Percentiles rank a stretch among this genome's conserved stretches.
Evolutionary conservation across 805 yeast species (phyloP).

Genomic region (Metschnikowia koreensis): DNA sequence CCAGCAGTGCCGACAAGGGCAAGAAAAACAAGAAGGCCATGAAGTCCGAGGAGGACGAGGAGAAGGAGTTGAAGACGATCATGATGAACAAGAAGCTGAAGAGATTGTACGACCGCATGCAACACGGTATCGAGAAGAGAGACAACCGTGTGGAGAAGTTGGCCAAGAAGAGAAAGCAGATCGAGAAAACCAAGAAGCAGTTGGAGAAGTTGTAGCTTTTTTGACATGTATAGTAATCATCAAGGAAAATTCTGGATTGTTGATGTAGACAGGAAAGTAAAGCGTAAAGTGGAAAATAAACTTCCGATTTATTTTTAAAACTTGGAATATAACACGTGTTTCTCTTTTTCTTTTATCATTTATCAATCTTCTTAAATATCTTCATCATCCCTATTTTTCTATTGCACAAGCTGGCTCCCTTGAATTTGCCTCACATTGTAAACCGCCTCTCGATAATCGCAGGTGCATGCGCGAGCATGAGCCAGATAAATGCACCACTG

Average conservation of each 20-base stretch:
- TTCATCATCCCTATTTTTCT: too few relatives aligned
- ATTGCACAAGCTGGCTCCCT: too few relatives aligned
- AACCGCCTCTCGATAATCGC: not conserved
- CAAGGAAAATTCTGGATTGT: not conserved
- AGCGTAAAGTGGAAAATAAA: too few relatives aligned
- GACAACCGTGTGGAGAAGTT: slow-evolving; percentile 70
- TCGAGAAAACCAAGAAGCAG: slow-evolving; percentile 59
- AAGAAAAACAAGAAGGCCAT: slow-evolving; percentile 28
- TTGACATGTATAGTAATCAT: slow-evolving; percentile 2
- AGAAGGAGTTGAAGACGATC: slow-evolving; percentile 87
- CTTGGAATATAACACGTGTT: too few relatives aligned
- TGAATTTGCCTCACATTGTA: too few relatives aligned
- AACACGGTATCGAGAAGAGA: slow-evolving; percentile 82
- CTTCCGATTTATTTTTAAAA: too few relatives aligned
- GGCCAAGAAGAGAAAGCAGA: slow-evolving; percentile 64
- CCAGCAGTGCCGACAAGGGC: slow-evolving; percentile 15
- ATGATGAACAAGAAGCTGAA: slow-evolving; percentile 98
- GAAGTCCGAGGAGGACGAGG: slow-evolving; percentile 48
- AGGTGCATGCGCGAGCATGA: not conserved
- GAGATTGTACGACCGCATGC: slow-evolving; percentile 92
- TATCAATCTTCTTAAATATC: too few relatives aligned
- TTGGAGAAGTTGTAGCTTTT: slow-evolving; percentile 18
- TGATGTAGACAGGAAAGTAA: too few relatives aligned
- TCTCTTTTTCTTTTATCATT: too few relatives aligned
- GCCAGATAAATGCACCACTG: not conserved